Conservation (phyloP, 352 stramenopile genomes). For the Saprolegnia diclina region DNA sequence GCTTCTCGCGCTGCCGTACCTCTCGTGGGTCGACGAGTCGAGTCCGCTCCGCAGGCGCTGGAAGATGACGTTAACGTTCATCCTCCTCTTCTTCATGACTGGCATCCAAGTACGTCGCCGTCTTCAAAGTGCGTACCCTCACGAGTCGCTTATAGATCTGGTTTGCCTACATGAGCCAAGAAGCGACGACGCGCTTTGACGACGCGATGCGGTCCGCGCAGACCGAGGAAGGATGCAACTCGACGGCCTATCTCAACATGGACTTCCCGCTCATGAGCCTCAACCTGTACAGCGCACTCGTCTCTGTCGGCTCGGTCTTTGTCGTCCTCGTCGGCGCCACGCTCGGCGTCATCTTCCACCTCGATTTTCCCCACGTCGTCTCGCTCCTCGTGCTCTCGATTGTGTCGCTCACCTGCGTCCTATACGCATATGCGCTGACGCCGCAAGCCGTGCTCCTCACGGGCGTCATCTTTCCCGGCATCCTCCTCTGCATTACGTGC, state of each 20-base stretch:
- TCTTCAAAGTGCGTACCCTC: not conserved
- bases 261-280: slow-evolving; percentile 7
- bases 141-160: slow-evolving; percentile 28
- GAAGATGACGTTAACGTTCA: slow-evolving; percentile 21
- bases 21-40: slow-evolving; percentile 25
- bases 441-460: slow-evolving; percentile 68
- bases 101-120: slow-evolving; percentile 14
- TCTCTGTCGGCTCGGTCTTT: slow-evolving; percentile 72
- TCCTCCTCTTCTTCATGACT: slow-evolving; percentile 21
- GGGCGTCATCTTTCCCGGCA: slow-evolving; percentile 49
- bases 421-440: slow-evolving; percentile 47
- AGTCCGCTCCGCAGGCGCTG: slow-evolving; percentile 26
- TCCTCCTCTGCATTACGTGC: slow-evolving; percentile 71
- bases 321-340: slow-evolving; percentile 46
- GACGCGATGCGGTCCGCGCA: slow-evolving; percentile 35
- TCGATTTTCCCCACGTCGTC: slow-evolving; percentile 83
- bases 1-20: slow-evolving; percentile 51
- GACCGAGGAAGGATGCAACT: slow-evolving; percentile 41
- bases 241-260: slow-evolving; percentile 46
- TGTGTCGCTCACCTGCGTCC: slow-evolving; percentile 52
- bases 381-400: slow-evolving; percentile 53
- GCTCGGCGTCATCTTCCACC: slow-evolving; percentile 39
- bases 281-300: slow-evolving; percentile 51
- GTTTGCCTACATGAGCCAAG: slow-evolving; percentile 49
- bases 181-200: slow-evolving; percentile 23